Conservation (phyloP, 805 yeast species). For the Candida insectalens region DNA sequence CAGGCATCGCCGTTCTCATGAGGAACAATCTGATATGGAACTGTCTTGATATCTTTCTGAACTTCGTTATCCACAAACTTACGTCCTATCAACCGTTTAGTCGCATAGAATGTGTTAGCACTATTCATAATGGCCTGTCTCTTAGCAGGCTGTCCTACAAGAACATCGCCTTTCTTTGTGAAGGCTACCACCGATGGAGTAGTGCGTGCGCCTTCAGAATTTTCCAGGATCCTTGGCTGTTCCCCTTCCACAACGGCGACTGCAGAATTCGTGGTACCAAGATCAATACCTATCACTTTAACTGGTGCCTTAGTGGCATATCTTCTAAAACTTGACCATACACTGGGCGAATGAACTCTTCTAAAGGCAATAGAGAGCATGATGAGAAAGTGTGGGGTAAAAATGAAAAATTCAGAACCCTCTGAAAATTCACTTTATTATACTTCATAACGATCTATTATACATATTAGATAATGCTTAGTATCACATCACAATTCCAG, state of each 20-base stretch:
- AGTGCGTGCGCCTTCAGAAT: constrained; percentile 67
- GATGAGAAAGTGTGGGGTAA: no score
- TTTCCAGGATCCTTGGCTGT: constrained; percentile 65
- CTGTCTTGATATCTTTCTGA: constrained; percentile 78
- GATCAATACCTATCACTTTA: constrained; percentile 75
- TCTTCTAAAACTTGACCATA: not conserved
- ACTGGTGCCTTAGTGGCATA: constrained; percentile 1
- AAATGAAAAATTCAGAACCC: no score
- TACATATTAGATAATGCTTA: no score
- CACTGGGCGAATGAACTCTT: no score
- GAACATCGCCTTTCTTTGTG: constrained; percentile 76
- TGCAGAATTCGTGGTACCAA: constrained; percentile 87
- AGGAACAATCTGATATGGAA: constrained; percentile 85
- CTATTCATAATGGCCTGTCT: constrained; percentile 95
- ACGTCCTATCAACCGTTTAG: constrained; percentile 91
- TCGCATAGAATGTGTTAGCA: constrained; percentile 87
- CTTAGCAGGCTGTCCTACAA: constrained; percentile 92
- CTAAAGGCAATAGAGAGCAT: no score
- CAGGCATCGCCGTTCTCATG: constrained; percentile 94
- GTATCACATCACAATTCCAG: constrained; percentile 35
- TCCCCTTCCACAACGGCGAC: constrained; percentile 68
- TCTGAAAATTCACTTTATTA: no score
- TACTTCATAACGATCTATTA: no score
- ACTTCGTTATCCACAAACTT: constrained; percentile 85
- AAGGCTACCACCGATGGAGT: constrained; percentile 95